Conservation (phyloP, 2,329 filamentous ascomycete species). For the Fusarium annulatum region DNA sequence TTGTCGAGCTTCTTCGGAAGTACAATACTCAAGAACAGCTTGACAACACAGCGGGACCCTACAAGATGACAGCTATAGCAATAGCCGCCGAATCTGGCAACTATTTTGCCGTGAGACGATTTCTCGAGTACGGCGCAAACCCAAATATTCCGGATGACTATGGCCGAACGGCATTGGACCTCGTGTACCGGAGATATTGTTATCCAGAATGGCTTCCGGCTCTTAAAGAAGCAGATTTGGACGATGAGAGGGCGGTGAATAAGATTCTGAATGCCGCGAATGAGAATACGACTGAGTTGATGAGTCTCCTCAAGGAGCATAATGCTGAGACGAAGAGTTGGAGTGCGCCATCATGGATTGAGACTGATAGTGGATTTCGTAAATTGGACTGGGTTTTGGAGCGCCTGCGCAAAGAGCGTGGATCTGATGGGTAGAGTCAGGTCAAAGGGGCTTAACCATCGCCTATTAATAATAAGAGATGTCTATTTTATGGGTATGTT, state of each 20-base stretch:
- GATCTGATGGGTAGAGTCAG: background rate
- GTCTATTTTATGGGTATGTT: background rate
- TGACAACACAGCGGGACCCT: background rate
- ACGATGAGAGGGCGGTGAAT: background rate
- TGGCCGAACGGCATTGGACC: background rate
- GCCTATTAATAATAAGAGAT: background rate
- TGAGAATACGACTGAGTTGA: background rate
- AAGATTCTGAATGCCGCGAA: background rate
- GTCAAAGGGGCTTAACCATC: background rate
- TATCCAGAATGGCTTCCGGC: background rate
- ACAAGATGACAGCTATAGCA: constrained; percentile 1
- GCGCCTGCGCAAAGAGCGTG: background rate
- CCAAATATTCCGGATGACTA: background rate
- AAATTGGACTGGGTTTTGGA: background rate
- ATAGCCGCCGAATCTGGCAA: background rate
- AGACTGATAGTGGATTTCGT: background rate
- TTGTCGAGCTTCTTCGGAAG: background rate
- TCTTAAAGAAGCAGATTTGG: background rate
- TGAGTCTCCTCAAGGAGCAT: background rate
- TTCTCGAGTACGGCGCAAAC: background rate
- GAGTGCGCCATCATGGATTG: background rate
- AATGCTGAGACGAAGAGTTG: background rate
- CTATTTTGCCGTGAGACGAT: background rate
- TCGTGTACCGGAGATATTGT: background rate
- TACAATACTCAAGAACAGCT: background rate